These are phyloP conservation scores for Atalantia buxifolia DNA, from an alignment of 345 rosid species.

Conservation along the genomic window DNA sequence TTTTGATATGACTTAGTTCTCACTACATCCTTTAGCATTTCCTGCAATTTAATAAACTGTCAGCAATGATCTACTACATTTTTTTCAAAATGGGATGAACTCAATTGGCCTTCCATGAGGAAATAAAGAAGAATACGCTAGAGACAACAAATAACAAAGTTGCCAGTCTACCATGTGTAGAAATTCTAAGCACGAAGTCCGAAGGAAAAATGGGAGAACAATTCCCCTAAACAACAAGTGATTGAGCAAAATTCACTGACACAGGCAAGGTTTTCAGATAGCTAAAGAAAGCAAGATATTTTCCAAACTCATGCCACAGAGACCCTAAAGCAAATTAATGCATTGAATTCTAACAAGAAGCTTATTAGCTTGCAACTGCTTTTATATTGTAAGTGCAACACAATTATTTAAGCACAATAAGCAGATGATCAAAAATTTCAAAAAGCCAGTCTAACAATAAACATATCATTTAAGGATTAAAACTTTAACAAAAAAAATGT, in stretches of 20 bases:
- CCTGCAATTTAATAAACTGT: conserved; percentile 47
- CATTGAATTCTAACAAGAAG: neutral
- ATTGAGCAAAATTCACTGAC: neutral
- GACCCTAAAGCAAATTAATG: neutral
- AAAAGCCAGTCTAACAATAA: neutral
- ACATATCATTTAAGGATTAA: neutral
- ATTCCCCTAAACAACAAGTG: neutral
- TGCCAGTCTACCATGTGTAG: neutral
- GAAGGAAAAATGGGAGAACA: neutral
- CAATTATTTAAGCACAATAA: neutral
- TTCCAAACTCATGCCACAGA: neutral
- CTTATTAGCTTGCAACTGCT: neutral
- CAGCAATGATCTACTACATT: neutral
- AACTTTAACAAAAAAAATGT: neutral
- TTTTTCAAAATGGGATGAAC: neutral
- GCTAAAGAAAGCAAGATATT: neutral
- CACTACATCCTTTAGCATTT: conserved; percentile 94
- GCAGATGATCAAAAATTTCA: neutral
- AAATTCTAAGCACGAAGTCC: neutral
- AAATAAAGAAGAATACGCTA: neutral
- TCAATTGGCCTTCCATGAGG: neutral
- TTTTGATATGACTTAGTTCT: conserved; percentile 97
- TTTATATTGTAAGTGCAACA: neutral
- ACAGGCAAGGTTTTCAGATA: neutral
- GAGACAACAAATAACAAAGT: neutral